Evolutionary conservation across 495 filamentous ascomycete genomes (phyloP).

Genomic region (Penicillium salamii): DNA sequence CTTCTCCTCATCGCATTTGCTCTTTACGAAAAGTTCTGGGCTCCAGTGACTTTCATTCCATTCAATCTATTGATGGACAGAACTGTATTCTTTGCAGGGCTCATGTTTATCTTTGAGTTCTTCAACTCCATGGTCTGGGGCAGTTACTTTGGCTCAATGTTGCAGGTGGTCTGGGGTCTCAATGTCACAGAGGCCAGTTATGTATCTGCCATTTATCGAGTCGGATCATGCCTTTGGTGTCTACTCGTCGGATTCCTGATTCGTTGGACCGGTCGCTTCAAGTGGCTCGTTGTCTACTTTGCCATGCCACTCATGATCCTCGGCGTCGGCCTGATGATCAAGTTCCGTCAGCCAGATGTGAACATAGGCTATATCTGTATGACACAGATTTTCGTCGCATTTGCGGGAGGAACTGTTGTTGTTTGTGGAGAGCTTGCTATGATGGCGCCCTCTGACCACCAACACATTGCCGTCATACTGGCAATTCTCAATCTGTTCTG

Average conservation of each 20-base stretch:
- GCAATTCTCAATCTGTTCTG: slow-evolving; percentile 58
- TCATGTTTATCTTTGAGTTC: slow-evolving; percentile 45
- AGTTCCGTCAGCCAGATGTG: slow-evolving; percentile 55
- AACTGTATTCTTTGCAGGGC: slow-evolving; percentile 55
- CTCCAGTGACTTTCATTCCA: slow-evolving; percentile 53
- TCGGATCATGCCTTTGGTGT: slow-evolving; percentile 38
- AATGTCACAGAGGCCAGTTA: slow-evolving; percentile 50
- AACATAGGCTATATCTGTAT: slow-evolving; percentile 62
- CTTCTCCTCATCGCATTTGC: slow-evolving; percentile 49
- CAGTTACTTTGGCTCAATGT: slow-evolving; percentile 56
- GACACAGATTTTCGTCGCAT: slow-evolving; percentile 66
- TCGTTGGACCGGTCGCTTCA: slow-evolving; percentile 49
- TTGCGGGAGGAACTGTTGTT: slow-evolving; percentile 53
- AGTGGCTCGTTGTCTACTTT: slow-evolving; percentile 45
- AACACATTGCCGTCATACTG: slow-evolving; percentile 59
- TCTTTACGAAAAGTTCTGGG: slow-evolving; percentile 50
- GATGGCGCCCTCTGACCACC: slow-evolving; percentile 59
- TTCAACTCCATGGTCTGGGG: slow-evolving; percentile 41
- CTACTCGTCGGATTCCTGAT: slow-evolving; percentile 52
- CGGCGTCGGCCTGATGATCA: slow-evolving; percentile 53
- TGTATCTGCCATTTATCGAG: slow-evolving; percentile 43
- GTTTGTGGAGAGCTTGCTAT: slow-evolving; percentile 61
- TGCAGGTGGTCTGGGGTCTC: slow-evolving; percentile 62
- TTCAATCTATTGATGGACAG: slow-evolving; percentile 54
- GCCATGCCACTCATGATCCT: slow-evolving; percentile 56